These are phyloP conservation scores for Floccularia luteovirens DNA, from an alignment of 768 basidiomycete species.

Conservation along the genomic window DNA sequence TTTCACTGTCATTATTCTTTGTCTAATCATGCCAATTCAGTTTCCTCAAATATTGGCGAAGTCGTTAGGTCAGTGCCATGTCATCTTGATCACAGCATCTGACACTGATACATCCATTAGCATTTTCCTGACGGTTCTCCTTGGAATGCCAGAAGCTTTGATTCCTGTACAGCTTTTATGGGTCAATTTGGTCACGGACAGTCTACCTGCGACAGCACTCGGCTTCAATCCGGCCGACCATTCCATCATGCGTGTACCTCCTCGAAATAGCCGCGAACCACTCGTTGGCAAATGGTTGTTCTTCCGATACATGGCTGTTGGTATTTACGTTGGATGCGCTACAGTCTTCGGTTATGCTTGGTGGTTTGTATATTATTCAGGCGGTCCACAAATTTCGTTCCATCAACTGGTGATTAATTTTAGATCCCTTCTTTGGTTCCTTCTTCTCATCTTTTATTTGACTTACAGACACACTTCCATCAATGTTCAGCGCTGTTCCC, in stretches of 20 bases:
- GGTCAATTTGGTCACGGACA: slow-evolving; percentile 98
- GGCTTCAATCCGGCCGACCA: slow-evolving; percentile 98
- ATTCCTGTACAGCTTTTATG: slow-evolving; percentile 97
- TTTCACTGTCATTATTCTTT: not conserved
- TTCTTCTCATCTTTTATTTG: slow-evolving; percentile 3
- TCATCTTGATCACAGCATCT: not conserved
- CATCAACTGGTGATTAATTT: slow-evolving; percentile 77
- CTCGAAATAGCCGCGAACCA: slow-evolving; percentile 84
- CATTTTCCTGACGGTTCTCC: slow-evolving; percentile 94
- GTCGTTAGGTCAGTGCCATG: slow-evolving; percentile 57
- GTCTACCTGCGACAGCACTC: slow-evolving; percentile 92
- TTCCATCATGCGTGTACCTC: slow-evolving; percentile 93
- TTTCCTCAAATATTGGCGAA: slow-evolving; percentile 96
- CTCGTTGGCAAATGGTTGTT: slow-evolving; percentile 92
- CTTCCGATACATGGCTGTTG: slow-evolving; percentile 92
- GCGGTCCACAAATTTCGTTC: slow-evolving; percentile 90
- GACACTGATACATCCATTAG: slow-evolving; percentile 22
- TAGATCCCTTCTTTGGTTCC: not conserved
- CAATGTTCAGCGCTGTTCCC: slow-evolving; percentile 80
- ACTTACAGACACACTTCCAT: slow-evolving; percentile 86
- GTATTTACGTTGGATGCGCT: slow-evolving; percentile 88
- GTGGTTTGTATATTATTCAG: slow-evolving; percentile 94
- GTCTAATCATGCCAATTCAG: slow-evolving; percentile 21
- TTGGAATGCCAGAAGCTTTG: slow-evolving; percentile 99
- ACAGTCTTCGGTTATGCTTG: slow-evolving; percentile 98